Evolutionary conservation across 1,284 basidiomycete species (phyloP).

Genomic region (Ustilago loliicola): DNA sequence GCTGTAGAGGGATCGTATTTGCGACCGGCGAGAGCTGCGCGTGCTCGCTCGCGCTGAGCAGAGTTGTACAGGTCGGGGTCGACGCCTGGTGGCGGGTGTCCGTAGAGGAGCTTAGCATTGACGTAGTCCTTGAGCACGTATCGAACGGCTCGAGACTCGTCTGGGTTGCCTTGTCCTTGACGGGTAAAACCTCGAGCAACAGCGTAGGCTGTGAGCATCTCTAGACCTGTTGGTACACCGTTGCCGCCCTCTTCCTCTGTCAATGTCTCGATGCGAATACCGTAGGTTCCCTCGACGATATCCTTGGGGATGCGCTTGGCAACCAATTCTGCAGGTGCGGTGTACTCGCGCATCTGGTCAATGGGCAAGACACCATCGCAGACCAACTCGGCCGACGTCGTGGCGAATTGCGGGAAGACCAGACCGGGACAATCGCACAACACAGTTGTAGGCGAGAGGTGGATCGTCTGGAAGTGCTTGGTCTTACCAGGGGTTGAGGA

Average conservation of each 20-base stretch:
- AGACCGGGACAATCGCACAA: conserved; percentile 99
- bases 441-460: conserved; percentile 85
- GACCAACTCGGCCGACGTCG: conserved; percentile 84
- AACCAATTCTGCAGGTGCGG: conserved; percentile 85
- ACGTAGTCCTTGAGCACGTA: conserved; percentile 98
- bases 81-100: conserved; percentile 81
- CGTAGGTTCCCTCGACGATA: conserved; percentile 91
- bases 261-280: conserved; percentile 80
- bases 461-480: conserved; percentile 98
- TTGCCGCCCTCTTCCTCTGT: conserved; percentile 87
- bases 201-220: conserved; percentile 88
- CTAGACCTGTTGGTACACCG: conserved; percentile 82
- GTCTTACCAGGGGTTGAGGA: conserved; percentile 79
- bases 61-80: conserved; percentile 83
- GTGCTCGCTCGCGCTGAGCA: conserved; percentile 77
- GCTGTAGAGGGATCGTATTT: conserved; percentile 36
- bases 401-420: conserved; percentile 92
- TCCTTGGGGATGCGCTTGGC: conserved; percentile 84
- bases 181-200: conserved; percentile 85
- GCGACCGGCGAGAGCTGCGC: conserved; percentile 71
- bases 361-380: conserved; percentile 98
- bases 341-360: conserved; percentile 96
- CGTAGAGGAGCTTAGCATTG: conserved; percentile 90
- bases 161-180: conserved; percentile 95
- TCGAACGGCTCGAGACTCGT: conserved; percentile 92